phyloP scores from a whole-genome alignment of 352 stramenopile species.

The Blastocystis sp. region DNA sequence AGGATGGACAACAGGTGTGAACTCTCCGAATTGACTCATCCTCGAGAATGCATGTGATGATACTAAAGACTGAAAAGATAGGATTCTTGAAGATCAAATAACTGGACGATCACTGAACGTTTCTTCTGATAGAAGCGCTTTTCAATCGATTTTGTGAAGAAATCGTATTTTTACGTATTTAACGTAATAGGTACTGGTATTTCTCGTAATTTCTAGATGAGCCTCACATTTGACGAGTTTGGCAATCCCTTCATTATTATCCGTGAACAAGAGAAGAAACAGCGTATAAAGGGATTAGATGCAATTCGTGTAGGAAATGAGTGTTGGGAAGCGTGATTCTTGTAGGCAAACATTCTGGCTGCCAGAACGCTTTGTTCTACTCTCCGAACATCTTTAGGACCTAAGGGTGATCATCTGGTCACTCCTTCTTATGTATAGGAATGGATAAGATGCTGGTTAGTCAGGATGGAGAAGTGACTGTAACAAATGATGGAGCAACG shows the following conservation, averaged over 20 bases:
- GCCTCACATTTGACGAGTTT: constrained; percentile 86
- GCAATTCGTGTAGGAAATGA: constrained; percentile 81
- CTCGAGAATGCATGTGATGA: neutral
- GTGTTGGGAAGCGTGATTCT: neutral
- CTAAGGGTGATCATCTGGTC: constrained; percentile 71
- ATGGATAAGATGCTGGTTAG: constrained; percentile 99
- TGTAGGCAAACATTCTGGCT: constrained; percentile 93
- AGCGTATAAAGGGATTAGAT: constrained; percentile 92
- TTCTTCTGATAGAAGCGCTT: neutral
- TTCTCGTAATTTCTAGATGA: constrained; percentile 64
- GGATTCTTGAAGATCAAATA: no score
- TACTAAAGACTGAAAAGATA: neutral
- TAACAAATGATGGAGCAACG: constrained; percentile 98
- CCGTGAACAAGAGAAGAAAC: constrained; percentile 93
- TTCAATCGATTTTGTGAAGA: neutral
- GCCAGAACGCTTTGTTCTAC: constrained; percentile 89
- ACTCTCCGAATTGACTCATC: neutral
- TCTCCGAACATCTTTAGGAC: constrained; percentile 90
- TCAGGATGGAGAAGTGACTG: constrained; percentile 95
- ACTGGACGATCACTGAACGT: neutral
- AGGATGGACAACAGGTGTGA: neutral
- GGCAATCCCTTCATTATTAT: constrained; percentile 98
- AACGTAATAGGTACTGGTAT: neutral
- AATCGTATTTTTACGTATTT: neutral
- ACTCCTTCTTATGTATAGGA: constrained; percentile 66